Base-by-base conservation (phyloP, 177 flowering plant species). In the Vitis hybrid region DNA sequence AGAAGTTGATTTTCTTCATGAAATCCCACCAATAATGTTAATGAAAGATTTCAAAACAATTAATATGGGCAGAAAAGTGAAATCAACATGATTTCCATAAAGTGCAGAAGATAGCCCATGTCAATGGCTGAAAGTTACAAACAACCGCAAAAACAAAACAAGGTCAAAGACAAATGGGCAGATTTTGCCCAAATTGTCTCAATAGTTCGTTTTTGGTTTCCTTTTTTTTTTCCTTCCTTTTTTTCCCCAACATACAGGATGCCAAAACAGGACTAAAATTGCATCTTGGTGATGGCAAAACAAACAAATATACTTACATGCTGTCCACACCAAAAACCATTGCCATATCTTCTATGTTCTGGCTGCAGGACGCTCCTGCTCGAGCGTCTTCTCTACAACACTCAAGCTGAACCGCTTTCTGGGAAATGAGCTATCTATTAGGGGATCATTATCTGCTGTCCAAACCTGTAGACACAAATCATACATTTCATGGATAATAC, bases 381-480 rank as follows among this genome's bases (percentile, higher is more conserved):
- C 46, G 8, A 18, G 58, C 65, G 18, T 61, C 27, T 69, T 20
- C 61, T 61, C n/a, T 32, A 64, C 27, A 59, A 52, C 58, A 41
- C 64, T 63, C 30, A 11, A 56, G 80, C 65, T 50, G 74, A 63
- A 30, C 48, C 14, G 10, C 59, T 9, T 58, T 51, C 53, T 15
- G 61, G 27, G 58, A 69, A 56, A 65, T 52, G 14, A 15, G 41
- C 18, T n/a, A 35, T 57, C 35, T 21, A n/a, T 49, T 56, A 14
- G 13, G 20, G 49, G 15, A 59, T 63, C 56, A 65, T 65, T 64
- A 74, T 74, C 76, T 71, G 30, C 56, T 8, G 55, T 74, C 78
- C 58, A 78, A 68, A 68, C 75, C 81, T 78, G 76, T 61, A 32
- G 18, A 35, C 18, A 57, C 54, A n/a, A 6, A 48, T 46, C 30